Evolutionary conservation across 176 grass and related monocot species (phyloP).

Genomic region (Carex parvula): DNA sequence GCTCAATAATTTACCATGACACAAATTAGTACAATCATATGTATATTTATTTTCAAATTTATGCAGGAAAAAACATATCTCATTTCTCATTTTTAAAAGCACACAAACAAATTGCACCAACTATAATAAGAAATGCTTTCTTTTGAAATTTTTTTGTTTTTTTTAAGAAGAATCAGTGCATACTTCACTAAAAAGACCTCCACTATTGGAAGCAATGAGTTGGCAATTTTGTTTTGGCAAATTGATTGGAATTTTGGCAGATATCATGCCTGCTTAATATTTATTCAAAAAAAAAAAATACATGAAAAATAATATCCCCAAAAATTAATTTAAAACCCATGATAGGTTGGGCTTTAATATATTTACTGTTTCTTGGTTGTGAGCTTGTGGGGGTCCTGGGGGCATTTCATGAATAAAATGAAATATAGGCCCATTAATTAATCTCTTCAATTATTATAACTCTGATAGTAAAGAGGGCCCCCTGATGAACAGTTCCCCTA

Average conservation of each 20-base stretch:
- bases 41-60: too few relatives aligned
- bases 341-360: neutral
- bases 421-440: neutral
- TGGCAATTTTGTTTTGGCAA: neutral
- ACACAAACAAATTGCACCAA: too few relatives aligned
- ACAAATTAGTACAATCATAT: too few relatives aligned
- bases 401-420: neutral
- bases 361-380: too few relatives aligned
- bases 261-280: neutral
- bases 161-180: too few relatives aligned
- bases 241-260: neutral
- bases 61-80: too few relatives aligned
- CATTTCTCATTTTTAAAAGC: too few relatives aligned
- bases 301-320: neutral
- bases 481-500: neutral
- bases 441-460: constrained; percentile 1
- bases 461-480: neutral
- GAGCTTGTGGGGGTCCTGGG: neutral
- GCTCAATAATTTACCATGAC: too few relatives aligned
- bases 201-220: neutral
- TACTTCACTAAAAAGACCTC: too few relatives aligned
- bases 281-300: neutral
- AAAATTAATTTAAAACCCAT: neutral
- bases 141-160: too few relatives aligned
- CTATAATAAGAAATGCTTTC: too few relatives aligned